Evolutionary conservation across 164 flowering plant genomes (phyloP).

Genomic region (Kingdonia uniflora): DNA sequence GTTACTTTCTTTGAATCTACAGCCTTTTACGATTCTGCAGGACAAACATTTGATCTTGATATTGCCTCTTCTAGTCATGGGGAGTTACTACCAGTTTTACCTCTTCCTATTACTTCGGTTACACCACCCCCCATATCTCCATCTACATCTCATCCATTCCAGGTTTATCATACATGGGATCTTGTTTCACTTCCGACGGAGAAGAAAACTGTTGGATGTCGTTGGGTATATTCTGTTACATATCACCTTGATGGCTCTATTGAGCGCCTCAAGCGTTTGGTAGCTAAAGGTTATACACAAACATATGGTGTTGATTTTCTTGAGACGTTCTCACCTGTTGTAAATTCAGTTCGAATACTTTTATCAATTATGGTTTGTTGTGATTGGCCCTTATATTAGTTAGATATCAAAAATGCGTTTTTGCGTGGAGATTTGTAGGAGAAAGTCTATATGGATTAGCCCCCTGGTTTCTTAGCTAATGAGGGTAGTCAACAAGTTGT

Average conservation of each 20-base stretch:
- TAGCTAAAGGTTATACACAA: not conserved
- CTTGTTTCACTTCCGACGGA: not conserved
- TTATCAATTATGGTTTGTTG: not conserved
- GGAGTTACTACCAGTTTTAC: not conserved
- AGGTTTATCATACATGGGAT: slow-evolving; percentile 1
- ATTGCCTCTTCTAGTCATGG: not conserved
- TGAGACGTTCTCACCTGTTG: slow-evolving; percentile 1
- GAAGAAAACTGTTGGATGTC: not conserved
- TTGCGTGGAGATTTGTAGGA: not conserved
- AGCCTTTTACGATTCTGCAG: not conserved
- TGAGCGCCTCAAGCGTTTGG: not conserved
- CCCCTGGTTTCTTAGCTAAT: not conserved
- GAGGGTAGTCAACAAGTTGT: not conserved
- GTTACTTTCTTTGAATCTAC: not conserved
- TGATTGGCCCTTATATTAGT: not conserved
- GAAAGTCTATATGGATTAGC: slow-evolving; percentile 2
- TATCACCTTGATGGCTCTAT: not conserved
- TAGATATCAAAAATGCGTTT: slow-evolving; percentile 5
- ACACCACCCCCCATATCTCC: too few species aligned
- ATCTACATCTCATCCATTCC: not conserved
- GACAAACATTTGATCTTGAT: not conserved
- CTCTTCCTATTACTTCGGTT: not conserved
- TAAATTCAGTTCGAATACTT: not conserved
- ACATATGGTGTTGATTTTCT: not conserved
- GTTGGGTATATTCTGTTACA: not conserved